Base-by-base conservation (phyloP, 768 basidiomycete genomes). In the Pulveroboletus sp. region DNA sequence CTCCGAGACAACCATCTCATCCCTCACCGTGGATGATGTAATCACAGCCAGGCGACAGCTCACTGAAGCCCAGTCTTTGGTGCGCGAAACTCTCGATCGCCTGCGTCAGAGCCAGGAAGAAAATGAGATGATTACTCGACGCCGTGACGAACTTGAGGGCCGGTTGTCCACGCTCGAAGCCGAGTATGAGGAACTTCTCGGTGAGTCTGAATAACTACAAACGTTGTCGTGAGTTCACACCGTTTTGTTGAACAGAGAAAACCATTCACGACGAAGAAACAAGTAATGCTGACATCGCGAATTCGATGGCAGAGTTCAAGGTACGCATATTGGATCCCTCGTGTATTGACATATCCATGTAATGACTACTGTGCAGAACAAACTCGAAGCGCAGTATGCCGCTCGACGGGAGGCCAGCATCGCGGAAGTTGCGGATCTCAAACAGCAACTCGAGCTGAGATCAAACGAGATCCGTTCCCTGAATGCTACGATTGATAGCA, bases 171-270 rank as follows among this genome's bases (percentile, higher is more conserved):
- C 84, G 38, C 72, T 98, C 24, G 94, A 98, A 70, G 75, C 87
- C 4, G 97, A 98, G 62, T 98, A 97, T 59, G 97, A 99, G 69
- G 97, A 98, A 69, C 77, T 98, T 21, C 78, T 99, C 27, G 94
- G 94, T 93, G 54, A 55, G 83, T 72, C 34, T 45, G 23, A 40
- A 34, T 49, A 44, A 7, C 13, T n/a, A 17, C 29, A 24, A 49
- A 21, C 19, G 14, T 20, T 17, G 37, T 52, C 13, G 43, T 43
- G 29, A 40, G 32, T 41, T 56, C 36, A 45, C 16, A 31, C 50
- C 47, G 50, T 58, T n/a, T 47, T 40, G 17, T 29, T 37, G 27
- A 56, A 52, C 71, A 93, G 93, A 95, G 76, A 94, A 94, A 73
- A 90, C 87, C 8, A 91, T 94, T 42, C 78, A 86, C 53, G 90